Evolutionary conservation across 768 basidiomycete genomes (phyloP).

Genomic region (Lactifluus echinatus): DNA sequence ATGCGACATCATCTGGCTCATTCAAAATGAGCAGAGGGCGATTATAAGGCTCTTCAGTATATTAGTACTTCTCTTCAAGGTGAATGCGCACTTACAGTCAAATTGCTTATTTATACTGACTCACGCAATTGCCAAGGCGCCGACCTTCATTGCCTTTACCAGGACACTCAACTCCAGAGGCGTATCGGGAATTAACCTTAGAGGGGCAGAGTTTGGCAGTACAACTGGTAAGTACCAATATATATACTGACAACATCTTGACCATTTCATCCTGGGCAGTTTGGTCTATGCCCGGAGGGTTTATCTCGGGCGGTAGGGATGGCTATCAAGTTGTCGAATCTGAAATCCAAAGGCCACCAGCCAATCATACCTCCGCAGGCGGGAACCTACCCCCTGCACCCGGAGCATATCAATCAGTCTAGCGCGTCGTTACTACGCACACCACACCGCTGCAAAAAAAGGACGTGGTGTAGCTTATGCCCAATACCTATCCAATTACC

Average conservation of each 20-base stretch:
- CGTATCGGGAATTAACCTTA: conserved; percentile 27
- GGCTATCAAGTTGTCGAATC: conserved; percentile 32
- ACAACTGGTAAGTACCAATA: conserved; percentile 27
- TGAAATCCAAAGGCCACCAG: conserved; percentile 22
- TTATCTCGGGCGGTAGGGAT: conserved; percentile 28
- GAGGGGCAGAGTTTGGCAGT: conserved; percentile 28
- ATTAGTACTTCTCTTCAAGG: conserved; percentile 32
- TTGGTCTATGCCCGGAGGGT: conserved; percentile 39
- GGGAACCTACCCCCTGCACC: conserved; percentile 22
- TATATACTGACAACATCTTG: neutral
- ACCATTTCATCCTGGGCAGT: conserved; percentile 23
- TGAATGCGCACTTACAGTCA: conserved; percentile 14
- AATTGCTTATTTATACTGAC: neutral
- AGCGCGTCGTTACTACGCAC: neutral
- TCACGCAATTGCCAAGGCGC: conserved; percentile 23
- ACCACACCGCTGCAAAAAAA: neutral
- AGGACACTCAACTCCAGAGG: conserved; percentile 31
- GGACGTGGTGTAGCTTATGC: neutral
- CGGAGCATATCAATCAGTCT: conserved; percentile 30
- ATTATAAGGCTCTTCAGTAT: conserved; percentile 47
- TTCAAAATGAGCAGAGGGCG: conserved; percentile 43
- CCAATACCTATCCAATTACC: neutral
- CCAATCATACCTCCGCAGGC: conserved; percentile 21
- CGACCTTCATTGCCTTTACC: conserved; percentile 30
- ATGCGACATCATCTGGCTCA: conserved; percentile 67